phyloP scores from a whole-genome alignment of 352 stramenopile genomes.

The Phytophthora citricola region DNA sequence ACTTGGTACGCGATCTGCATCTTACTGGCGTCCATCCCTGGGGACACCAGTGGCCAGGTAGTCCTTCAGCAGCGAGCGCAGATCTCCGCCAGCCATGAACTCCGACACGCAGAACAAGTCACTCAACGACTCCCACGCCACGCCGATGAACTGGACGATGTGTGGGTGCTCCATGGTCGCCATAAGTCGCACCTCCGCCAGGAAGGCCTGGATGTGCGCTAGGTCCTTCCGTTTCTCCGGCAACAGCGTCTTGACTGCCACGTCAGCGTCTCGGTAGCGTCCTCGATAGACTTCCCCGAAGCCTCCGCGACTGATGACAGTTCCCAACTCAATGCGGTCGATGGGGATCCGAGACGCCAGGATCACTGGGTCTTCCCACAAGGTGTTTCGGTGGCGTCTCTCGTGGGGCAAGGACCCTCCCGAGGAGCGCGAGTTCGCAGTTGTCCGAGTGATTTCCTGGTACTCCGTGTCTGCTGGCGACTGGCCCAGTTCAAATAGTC shows the following conservation, averaged over 20 bases:
- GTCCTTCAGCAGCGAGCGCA: slow-evolving; percentile 46
- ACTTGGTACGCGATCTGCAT: slow-evolving; percentile 43
- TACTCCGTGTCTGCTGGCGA: slow-evolving; percentile 25
- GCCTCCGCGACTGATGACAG: slow-evolving; percentile 37
- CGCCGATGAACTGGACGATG: slow-evolving; percentile 54
- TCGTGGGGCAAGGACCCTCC: slow-evolving; percentile 10
- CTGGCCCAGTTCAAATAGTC: slow-evolving; percentile 10
- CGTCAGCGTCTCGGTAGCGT: slow-evolving; percentile 40
- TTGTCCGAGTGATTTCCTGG: slow-evolving; percentile 22
- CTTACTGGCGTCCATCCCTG: slow-evolving; percentile 36
- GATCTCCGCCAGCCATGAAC: slow-evolving; percentile 56
- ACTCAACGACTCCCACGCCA: slow-evolving; percentile 56
- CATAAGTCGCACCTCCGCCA: slow-evolving; percentile 50
- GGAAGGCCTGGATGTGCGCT: slow-evolving; percentile 43
- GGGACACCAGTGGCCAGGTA: slow-evolving; percentile 21
- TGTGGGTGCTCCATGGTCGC: slow-evolving; percentile 52
- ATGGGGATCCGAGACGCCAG: slow-evolving; percentile 46
- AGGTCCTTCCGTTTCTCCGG: slow-evolving; percentile 48
- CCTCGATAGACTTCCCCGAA: slow-evolving; percentile 50
- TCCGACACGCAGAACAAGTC: slow-evolving; percentile 55
- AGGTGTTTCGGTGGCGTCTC: slow-evolving; percentile 10
- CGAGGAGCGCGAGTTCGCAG: slow-evolving; percentile 26
- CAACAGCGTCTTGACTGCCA: slow-evolving; percentile 51
- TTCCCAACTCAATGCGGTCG: slow-evolving; percentile 41
- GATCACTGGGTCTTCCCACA: slow-evolving; percentile 49